phyloP scores from a whole-genome alignment of 2,329 filamentous ascomycete genomes.

The Dactylellina drechsleri region DNA sequence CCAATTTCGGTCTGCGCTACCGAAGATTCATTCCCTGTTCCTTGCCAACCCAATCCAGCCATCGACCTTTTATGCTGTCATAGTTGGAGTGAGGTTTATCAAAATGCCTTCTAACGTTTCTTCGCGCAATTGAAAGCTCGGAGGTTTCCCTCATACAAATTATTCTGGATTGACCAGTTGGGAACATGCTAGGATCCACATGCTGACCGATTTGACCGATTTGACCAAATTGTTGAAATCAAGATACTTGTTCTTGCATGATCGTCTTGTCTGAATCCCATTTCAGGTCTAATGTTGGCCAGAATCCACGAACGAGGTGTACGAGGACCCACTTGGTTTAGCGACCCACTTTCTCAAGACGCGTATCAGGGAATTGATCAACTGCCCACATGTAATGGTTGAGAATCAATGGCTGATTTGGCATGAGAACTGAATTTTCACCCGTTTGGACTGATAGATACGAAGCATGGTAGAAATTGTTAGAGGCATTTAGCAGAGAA shows the following conservation, averaged over 20 bases:
- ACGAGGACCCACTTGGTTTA: not conserved
- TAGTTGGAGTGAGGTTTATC: no score
- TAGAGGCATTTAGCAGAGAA: no score
- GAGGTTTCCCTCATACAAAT: no score
- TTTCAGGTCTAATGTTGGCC: not conserved
- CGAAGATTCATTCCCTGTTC: not conserved
- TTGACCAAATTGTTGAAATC: not conserved
- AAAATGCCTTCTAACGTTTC: no score
- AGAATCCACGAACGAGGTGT: constrained; percentile 1
- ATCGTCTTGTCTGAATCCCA: not conserved
- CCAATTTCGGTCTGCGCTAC: not conserved
- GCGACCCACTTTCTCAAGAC: constrained; percentile 4
- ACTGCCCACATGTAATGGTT: not conserved
- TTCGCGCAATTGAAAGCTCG: no score
- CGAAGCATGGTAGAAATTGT: no score
- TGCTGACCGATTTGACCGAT: not conserved
- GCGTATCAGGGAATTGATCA: constrained; percentile 9
- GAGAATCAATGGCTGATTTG: no score
- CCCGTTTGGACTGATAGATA: not conserved
- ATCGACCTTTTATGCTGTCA: no score
- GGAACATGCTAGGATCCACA: not conserved
- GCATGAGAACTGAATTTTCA: not conserved
- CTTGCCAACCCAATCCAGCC: not conserved
- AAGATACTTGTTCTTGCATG: constrained; percentile 14
- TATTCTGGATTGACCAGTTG: no score